Percentiles rank a stretch among this genome's conserved stretches.
phyloP scores from a whole-genome alignment of 352 stramenopile genomes.

The Thalassiosira mediterranea region DNA sequence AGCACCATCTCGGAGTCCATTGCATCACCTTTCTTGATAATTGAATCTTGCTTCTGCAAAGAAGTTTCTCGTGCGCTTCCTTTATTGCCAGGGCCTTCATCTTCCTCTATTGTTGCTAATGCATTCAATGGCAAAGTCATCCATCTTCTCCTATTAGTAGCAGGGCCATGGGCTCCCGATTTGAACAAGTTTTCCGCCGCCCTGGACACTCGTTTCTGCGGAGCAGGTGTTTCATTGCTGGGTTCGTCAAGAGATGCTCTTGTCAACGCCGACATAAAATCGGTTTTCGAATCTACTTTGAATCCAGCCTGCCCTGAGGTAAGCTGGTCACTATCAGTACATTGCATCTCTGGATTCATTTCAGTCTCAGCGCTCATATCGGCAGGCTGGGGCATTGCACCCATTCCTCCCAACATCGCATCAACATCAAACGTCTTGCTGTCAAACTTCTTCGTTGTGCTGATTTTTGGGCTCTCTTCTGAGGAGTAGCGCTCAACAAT shows the following conservation, averaged over 20 bases:
- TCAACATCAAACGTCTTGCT: conserved; percentile 55
- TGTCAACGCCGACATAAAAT: conserved; percentile 75
- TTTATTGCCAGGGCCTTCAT: conserved; percentile 52
- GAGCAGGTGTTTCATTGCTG: background rate
- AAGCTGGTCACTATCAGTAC: conserved; percentile 12
- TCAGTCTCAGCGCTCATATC: conserved; percentile 6
- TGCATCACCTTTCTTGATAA: conserved; percentile 16
- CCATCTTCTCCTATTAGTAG: conserved; percentile 60
- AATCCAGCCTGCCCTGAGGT: conserved; percentile 48
- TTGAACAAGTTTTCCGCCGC: conserved; percentile 27
- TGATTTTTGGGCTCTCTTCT: conserved; percentile 35
- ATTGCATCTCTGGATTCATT: too few species aligned
- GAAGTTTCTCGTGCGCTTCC: conserved; percentile 20
- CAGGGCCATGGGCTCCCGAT: conserved; percentile 23
- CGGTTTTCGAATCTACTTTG: conserved; percentile 73
- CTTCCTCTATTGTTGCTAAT: conserved; percentile 81
- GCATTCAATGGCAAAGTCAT: conserved; percentile 70
- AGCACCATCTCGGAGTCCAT: conserved; percentile 72
- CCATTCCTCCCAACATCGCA: conserved; percentile 46
- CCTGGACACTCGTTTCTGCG: conserved; percentile 1
- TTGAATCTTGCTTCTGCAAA: conserved; percentile 21
- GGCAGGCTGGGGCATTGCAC: conserved; percentile 1
- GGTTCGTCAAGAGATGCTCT: conserved; percentile 32
- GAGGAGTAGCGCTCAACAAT: conserved; percentile 59
- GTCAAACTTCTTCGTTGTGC: too few species aligned